Evolutionary conservation across 495 filamentous ascomycete species (phyloP), one percentile per base, ranked within the genome.

Genomic region (Lindgomyces ingoldianus): DNA sequence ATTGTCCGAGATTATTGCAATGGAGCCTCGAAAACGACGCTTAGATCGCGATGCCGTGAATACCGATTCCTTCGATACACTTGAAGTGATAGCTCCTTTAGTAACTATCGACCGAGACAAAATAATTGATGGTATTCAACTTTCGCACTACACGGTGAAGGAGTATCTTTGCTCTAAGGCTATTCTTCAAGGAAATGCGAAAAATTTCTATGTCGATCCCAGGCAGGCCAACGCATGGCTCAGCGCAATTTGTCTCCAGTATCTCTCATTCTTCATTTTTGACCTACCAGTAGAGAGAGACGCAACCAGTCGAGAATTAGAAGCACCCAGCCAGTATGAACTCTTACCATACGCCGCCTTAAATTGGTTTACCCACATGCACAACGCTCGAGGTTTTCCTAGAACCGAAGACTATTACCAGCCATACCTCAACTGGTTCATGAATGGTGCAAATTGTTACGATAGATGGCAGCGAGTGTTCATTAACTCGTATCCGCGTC

Each of bases 51-150:
- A 44, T 33, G 24, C 33, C 6, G 54, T 57, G 3, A 57, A 6
- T 4, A 57, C 54, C 3, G 54, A 57, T 46, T 36, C 54, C 6
- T 57, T 45, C 54, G 54, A 57, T 46, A 27, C 54, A 12, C 41
- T 57, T 2, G 54, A 57, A 26, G 16, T 46, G 4, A 27, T 57
- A 6, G 33, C 39, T 10, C 54, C 54, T 46, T 57, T 57, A 9
- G 54, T 57, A 12, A 12, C 46, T 2, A 22, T 46, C 36, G 54
- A 57, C 25, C n/a, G 22, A 9, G 54, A 26, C 14, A 4, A 45
- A 2, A 10, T 24, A 14, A n/a, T 4, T 19, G 4, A 46, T 4
- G 54, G 11, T 4, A 46, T 57, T 18, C 44, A 46, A 16, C 41
- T 57, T 16, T 57, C 54, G 22, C 54, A 57, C 27, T 46, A 45